These are phyloP conservation scores for Hortaea sp. DNA, from an alignment of 2,329 filamentous ascomycete genomes.

Conservation along the genomic window DNA sequence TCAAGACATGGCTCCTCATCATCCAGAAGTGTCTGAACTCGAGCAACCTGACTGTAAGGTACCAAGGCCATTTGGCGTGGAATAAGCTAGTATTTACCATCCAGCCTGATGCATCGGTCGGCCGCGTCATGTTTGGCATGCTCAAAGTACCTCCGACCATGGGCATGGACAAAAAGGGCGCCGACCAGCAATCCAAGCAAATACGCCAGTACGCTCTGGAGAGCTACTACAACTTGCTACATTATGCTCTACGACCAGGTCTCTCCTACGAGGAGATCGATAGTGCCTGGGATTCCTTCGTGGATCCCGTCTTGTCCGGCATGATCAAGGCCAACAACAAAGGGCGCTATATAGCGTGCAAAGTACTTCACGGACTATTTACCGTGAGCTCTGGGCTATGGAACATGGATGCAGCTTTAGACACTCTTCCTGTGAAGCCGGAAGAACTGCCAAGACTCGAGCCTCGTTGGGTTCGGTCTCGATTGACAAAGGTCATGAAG, in stretches of 20 bases:
- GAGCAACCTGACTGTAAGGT: slow-evolving; percentile 57
- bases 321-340: slow-evolving; percentile 40
- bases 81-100: slow-evolving; percentile 70
- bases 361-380: slow-evolving; percentile 64
- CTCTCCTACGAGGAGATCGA: slow-evolving; percentile 58
- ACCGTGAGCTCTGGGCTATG: slow-evolving; percentile 52
- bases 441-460: slow-evolving; percentile 80
- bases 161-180: slow-evolving; percentile 57
- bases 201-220: slow-evolving; percentile 52
- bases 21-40: slow-evolving; percentile 80
- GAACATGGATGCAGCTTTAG: slow-evolving; percentile 61
- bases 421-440: slow-evolving; percentile 41
- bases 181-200: slow-evolving; percentile 37
- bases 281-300: slow-evolving; percentile 65
- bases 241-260: slow-evolving; percentile 69
- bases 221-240: slow-evolving; percentile 69
- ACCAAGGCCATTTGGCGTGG: slow-evolving; percentile 77
- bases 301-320: slow-evolving; percentile 53
- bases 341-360: slow-evolving; percentile 52
- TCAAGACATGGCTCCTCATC: slow-evolving; percentile 66
- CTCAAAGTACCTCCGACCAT: slow-evolving; percentile 59
- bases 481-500: slow-evolving; percentile 54
- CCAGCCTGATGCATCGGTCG: slow-evolving; percentile 50
- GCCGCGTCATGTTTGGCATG: slow-evolving; percentile 48
- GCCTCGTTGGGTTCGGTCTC: slow-evolving; percentile 74